phyloP scores from a whole-genome alignment of 305 asterid species.

The Fraxinus latifolia region DNA sequence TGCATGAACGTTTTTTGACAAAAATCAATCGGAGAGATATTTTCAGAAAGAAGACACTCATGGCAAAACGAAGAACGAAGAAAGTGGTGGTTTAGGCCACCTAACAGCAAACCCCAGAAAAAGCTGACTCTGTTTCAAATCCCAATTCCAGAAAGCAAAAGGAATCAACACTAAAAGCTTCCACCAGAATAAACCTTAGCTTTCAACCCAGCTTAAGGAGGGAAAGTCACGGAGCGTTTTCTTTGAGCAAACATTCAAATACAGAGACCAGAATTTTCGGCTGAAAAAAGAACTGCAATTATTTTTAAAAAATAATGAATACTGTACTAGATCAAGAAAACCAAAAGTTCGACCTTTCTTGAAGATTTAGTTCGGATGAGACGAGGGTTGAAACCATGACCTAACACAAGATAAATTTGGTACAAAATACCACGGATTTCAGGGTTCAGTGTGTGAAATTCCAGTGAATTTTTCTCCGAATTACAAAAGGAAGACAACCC shows the following conservation, averaged over 20 bases:
- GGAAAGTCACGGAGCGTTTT: constrained; percentile 41
- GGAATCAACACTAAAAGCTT: constrained; percentile 60
- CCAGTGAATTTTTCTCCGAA: neutral
- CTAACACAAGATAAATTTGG: constrained; percentile 15
- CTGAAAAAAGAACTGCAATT: constrained; percentile 30
- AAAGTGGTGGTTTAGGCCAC: constrained; percentile 43
- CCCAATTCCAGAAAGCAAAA: constrained; percentile 58
- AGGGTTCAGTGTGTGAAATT: neutral
- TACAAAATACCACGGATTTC: neutral
- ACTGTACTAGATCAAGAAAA: constrained; percentile 47
- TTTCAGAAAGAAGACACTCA: constrained; percentile 27
- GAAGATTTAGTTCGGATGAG: constrained; percentile 24
- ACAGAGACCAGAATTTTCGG: constrained; percentile 27
- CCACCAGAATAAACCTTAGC: constrained; percentile 60
- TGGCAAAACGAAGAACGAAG: constrained; percentile 21
- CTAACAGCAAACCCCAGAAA: constrained; percentile 41
- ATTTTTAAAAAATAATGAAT: constrained; percentile 15
- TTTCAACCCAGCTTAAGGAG: constrained; percentile 50
- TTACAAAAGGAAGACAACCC: neutral
- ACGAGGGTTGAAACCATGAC: constrained; percentile 13
- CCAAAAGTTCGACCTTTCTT: constrained; percentile 48
- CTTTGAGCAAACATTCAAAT: constrained; percentile 49
- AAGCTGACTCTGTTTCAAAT: constrained; percentile 42
- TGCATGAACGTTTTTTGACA: constrained; percentile 39
- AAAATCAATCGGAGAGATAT: constrained; percentile 26